Base-by-base conservation (phyloP, 176 grass and related monocot species). In the Zoysia pacifica region DNA sequence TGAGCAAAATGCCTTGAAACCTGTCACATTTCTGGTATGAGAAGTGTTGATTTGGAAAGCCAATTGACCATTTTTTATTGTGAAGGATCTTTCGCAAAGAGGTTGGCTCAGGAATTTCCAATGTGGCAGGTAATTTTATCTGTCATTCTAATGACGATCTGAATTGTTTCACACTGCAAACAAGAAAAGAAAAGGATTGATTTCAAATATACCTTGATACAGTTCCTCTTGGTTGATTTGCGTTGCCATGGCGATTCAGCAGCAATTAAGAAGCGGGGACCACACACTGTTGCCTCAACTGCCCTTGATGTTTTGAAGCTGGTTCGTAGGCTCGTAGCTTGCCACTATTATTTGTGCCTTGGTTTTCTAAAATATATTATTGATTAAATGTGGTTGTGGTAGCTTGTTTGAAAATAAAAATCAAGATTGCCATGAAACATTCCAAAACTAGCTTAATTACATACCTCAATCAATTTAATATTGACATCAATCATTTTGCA, bases 181-280 rank as follows among this genome's bases (percentile, higher is more conserved):
- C 18, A 58, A 45, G 55, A 76, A 43, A 66, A 2, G 16, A 14
- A 75, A 42, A 69, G 7, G 36, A 79, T 71, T 72, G 13, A 69
- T 74, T 73, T 37, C 42, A 78, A 8, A 53, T 11, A 76, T 87
- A 72, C 54, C 41, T 65, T 51, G 53, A 48, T 91, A 65, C 84
- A 99, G 90, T 99, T 99, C 79, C 92, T 99, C 63, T 95, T 99
- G 83, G 96, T 99, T 87, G 96, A 95, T 91, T 89, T 99, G 81
- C 90, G 90, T 61, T 99, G 92, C 67, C 96, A 99, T 74, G 96
- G 88, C 2, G 90, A 95, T 80, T 99, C 92, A 53, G 73, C 92
- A 48, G 87, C 86, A 67, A 80, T 93, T 73, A 91, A 93, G 85
- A 99, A 93, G 75, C 45, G 66, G 58, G 92, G 90, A 60, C 92